phyloP scores from a whole-genome alignment of 2,329 filamentous ascomycete genomes.

The Penicillium sp. region DNA sequence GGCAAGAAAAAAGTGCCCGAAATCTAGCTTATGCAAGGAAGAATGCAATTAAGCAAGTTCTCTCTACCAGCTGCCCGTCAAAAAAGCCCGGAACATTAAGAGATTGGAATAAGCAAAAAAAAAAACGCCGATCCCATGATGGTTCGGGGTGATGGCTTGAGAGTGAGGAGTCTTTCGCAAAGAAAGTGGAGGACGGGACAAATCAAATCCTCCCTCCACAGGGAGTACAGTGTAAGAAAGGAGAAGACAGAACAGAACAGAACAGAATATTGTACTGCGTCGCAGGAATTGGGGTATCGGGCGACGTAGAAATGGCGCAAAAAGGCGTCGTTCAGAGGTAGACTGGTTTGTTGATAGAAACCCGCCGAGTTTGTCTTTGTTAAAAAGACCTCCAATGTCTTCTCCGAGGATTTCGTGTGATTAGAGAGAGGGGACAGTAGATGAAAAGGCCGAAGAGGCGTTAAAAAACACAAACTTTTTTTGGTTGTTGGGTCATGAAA shows the following conservation, averaged over 20 bases:
- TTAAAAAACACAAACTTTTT: constrained; percentile 32
- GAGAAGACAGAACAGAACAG: background rate
- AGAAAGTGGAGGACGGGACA: constrained; percentile 8
- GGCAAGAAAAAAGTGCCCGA: constrained; percentile 3
- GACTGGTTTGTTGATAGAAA: constrained; percentile 2
- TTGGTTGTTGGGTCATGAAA: constrained; percentile 22
- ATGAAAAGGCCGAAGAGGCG: background rate
- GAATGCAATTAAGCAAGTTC: constrained; percentile 1
- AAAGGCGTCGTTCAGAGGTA: background rate
- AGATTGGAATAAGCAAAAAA: background rate
- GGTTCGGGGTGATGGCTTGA: background rate
- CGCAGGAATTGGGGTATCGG: constrained; percentile 19
- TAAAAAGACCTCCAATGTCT: constrained; percentile 4
- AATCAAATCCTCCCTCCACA: background rate
- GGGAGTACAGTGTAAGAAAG: background rate
- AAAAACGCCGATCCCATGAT: constrained; percentile 22
- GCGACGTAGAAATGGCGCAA: constrained; percentile 2
- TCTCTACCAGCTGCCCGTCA: background rate
- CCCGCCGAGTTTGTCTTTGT: background rate
- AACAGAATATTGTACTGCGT: background rate
- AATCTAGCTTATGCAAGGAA: constrained; percentile 1
- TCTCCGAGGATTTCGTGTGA: constrained; percentile 6
- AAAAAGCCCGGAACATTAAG: background rate
- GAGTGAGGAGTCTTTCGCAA: constrained; percentile 4
- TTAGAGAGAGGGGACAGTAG: constrained; percentile 15